phyloP scores from a whole-genome alignment of 2,329 filamentous ascomycete genomes.

The Cladosporium oxysporum region DNA sequence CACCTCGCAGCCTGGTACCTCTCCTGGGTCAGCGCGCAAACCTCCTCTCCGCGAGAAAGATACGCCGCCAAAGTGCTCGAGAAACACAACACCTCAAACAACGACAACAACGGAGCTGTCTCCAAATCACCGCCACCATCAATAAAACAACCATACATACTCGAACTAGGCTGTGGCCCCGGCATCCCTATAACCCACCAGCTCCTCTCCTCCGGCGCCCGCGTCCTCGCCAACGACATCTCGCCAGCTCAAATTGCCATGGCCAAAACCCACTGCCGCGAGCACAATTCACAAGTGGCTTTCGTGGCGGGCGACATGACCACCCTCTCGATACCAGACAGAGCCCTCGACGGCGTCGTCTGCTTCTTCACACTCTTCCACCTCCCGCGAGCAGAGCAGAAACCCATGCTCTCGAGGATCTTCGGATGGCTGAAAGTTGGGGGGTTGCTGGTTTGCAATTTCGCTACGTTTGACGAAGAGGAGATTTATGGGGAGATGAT shows the following conservation, averaged over 20 bases:
- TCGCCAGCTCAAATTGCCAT: constrained; percentile 27
- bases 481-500: constrained; percentile 33
- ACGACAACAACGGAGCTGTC: not conserved
- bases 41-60: constrained; percentile 33
- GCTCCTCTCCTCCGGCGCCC: constrained; percentile 28
- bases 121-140: not conserved
- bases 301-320: constrained; percentile 29
- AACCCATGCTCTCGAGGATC: constrained; percentile 26
- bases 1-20: constrained; percentile 41
- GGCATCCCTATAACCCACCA: constrained; percentile 37
- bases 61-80: constrained; percentile 38
- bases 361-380: constrained; percentile 33
- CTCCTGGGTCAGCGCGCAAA: constrained; percentile 36
- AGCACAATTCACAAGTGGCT: not conserved
- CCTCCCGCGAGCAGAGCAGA: constrained; percentile 30
- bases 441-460: constrained; percentile 28
- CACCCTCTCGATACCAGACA: constrained; percentile 25
- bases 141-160: constrained; percentile 26
- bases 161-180: constrained; percentile 47
- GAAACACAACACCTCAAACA: not conserved
- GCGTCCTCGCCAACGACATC: constrained; percentile 31
- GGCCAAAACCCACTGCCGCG: constrained; percentile 27
- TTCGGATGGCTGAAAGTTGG: constrained; percentile 28
- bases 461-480: constrained; percentile 28
- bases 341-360: constrained; percentile 25